phyloP scores from a whole-genome alignment of 2,329 filamentous ascomycete species.

The Colletotrichum sojae region DNA sequence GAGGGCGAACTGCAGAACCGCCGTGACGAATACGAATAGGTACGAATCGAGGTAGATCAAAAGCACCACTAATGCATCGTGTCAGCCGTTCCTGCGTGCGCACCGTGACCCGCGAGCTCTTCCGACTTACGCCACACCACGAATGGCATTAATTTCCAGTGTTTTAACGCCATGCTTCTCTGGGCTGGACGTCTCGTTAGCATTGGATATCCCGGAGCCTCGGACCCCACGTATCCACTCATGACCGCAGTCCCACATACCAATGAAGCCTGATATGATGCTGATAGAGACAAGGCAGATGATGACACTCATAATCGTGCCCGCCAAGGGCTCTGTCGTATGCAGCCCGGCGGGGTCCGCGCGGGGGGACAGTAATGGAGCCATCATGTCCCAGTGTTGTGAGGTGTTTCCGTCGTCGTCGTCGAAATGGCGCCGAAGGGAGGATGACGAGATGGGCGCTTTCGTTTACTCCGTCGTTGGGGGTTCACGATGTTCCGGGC shows the following conservation, averaged over 20 bases:
- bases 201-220: not conserved
- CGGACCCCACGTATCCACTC: not conserved
- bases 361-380: conserved; percentile 16
- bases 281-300: conserved; percentile 52
- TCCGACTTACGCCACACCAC: conserved; percentile 58
- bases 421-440: not conserved
- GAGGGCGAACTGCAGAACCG: conserved; percentile 69
- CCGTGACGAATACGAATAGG: conserved; percentile 70
- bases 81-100: not conserved
- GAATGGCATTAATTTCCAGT: conserved; percentile 58
- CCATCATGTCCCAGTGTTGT: conserved; percentile 31
- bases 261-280: conserved; percentile 54
- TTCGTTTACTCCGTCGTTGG: not conserved
- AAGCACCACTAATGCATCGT: conserved; percentile 65
- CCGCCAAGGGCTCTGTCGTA: conserved; percentile 49
- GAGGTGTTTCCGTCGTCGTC: conserved; percentile 1
- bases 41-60: conserved; percentile 73
- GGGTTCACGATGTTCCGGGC: conserved; percentile 28
- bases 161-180: conserved; percentile 53
- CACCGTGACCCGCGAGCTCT: not conserved
- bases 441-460: not conserved
- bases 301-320: conserved; percentile 53
- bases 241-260: conserved; percentile 44
- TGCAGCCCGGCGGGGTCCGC: conserved; percentile 27
- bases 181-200: conserved; percentile 50